Conservation (phyloP, 2,329 filamentous ascomycete species). For the Trichoderma atrobrunneum region DNA sequence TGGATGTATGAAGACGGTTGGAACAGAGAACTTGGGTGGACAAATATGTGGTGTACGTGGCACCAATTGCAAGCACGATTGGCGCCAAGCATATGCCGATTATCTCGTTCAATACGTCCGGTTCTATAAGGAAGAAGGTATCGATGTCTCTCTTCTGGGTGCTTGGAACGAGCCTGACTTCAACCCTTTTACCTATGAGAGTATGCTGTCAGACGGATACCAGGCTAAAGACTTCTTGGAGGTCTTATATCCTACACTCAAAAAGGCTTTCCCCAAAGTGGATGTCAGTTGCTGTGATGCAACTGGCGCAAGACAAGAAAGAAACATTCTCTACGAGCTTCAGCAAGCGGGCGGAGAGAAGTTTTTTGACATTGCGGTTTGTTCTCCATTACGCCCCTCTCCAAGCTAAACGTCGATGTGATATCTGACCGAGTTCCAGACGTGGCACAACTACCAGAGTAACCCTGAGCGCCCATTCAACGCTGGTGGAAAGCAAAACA, state of each 20-base stretch:
- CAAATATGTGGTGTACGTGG: slow-evolving; percentile 12
- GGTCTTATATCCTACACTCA: slow-evolving; percentile 8
- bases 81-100: slow-evolving; percentile 9
- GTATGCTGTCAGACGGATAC: slow-evolving; percentile 14
- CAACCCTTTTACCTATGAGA: slow-evolving; percentile 14
- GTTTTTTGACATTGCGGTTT: slow-evolving; percentile 5
- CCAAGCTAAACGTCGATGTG: neutral
- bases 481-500: slow-evolving; percentile 3
- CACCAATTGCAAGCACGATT: slow-evolving; percentile 8
- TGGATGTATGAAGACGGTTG: slow-evolving; percentile 12
- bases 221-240: slow-evolving; percentile 15
- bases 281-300: slow-evolving; percentile 14
- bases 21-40: slow-evolving; percentile 8
- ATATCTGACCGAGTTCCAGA: neutral
- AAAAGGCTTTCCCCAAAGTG: slow-evolving; percentile 8
- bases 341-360: slow-evolving; percentile 9
- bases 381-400: neutral
- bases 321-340: slow-evolving; percentile 12
- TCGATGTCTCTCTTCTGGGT: slow-evolving; percentile 9
- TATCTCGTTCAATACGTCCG: slow-evolving; percentile 13
- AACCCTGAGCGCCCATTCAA: slow-evolving; percentile 15
- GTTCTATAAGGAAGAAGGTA: slow-evolving; percentile 11
- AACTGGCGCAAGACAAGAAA: slow-evolving; percentile 10
- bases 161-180: slow-evolving; percentile 15
- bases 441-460: slow-evolving; percentile 15